Evolutionary conservation across 257 asterid species (phyloP).

Genomic region (Nicotiana undulata): DNA sequence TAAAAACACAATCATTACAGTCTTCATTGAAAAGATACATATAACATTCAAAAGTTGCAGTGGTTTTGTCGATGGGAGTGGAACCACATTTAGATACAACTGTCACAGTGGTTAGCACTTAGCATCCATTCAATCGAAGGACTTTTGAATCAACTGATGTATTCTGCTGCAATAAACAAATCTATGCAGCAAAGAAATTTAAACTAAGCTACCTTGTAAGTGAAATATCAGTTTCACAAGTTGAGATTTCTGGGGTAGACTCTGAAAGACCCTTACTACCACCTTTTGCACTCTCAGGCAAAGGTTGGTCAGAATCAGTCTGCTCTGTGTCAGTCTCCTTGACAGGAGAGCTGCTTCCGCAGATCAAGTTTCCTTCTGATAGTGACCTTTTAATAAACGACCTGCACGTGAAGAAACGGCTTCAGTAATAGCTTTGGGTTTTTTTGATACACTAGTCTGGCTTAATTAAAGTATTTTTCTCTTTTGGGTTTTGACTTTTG

Average conservation of each 20-base stretch:
- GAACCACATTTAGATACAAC: neutral
- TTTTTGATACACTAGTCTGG: neutral
- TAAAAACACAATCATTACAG: neutral
- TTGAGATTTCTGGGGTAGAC: conserved; percentile 57
- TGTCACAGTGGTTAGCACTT: neutral
- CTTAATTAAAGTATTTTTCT: neutral
- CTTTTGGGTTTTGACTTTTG: neutral
- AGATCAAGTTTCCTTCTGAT: conserved; percentile 77
- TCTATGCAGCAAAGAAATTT: neutral
- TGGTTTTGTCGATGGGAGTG: too few species aligned
- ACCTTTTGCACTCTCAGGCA: conserved; percentile 25
- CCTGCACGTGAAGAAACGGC: conserved; percentile 32
- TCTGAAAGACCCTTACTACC: conserved; percentile 35
- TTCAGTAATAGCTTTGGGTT: neutral
- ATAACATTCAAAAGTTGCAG: neutral
- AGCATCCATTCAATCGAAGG: neutral
- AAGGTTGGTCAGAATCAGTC: conserved; percentile 32
- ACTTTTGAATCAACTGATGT: neutral
- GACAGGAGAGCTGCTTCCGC: conserved; percentile 41
- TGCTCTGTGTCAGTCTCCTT: conserved; percentile 37
- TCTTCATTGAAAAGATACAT: neutral
- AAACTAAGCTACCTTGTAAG: conserved; percentile 46
- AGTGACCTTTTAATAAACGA: conserved; percentile 66
- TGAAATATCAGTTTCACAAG: conserved; percentile 42
- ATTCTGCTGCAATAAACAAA: neutral